Conservation (phyloP, 768 basidiomycete species). For the Sporobolomyces phaffii region DNA sequence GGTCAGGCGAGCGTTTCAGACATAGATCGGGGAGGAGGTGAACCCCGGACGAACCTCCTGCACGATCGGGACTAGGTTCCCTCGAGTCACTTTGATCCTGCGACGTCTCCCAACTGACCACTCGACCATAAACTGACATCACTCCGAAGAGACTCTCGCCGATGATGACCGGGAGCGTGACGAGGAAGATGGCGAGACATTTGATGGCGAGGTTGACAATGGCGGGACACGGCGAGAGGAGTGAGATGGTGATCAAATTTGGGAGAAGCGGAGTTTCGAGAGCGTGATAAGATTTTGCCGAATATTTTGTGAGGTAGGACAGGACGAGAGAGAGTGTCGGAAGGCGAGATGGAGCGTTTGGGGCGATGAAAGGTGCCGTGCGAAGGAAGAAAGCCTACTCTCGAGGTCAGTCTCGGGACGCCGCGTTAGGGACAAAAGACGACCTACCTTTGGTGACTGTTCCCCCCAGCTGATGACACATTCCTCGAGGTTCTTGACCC, state of each 20-base stretch:
- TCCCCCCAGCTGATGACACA: constrained; percentile 31
- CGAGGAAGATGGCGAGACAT: constrained; percentile 38
- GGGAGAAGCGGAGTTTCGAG: constrained; percentile 30
- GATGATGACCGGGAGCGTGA: constrained; percentile 35
- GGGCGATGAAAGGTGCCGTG: constrained; percentile 8
- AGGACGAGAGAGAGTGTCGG: constrained; percentile 29
- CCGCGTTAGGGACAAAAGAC: too few species aligned
- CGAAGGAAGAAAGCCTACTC: constrained; percentile 28
- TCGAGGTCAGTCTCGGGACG: not conserved
- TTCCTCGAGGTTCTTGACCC: constrained; percentile 34
- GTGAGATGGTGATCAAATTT: constrained; percentile 38
- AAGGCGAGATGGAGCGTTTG: constrained; percentile 14
- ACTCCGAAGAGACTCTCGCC: constrained; percentile 33
- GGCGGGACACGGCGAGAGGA: constrained; percentile 41
- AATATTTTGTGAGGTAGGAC: constrained; percentile 31
- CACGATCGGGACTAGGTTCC: not conserved
- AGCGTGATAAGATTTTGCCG: constrained; percentile 30
- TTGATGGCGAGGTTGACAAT: constrained; percentile 36
- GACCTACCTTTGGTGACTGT: constrained; percentile 19
- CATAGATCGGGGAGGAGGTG: too few species aligned
- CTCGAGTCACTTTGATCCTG: constrained; percentile 11
- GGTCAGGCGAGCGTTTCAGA: too few species aligned
- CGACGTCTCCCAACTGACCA: constrained; percentile 43
- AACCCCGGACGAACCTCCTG: too few species aligned
- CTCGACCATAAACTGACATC: constrained; percentile 44